Evolutionary conservation across 768 basidiomycete genomes (phyloP), one percentile per base, ranked within the genome.

Genomic region (Lactarius akahatsu): DNA sequence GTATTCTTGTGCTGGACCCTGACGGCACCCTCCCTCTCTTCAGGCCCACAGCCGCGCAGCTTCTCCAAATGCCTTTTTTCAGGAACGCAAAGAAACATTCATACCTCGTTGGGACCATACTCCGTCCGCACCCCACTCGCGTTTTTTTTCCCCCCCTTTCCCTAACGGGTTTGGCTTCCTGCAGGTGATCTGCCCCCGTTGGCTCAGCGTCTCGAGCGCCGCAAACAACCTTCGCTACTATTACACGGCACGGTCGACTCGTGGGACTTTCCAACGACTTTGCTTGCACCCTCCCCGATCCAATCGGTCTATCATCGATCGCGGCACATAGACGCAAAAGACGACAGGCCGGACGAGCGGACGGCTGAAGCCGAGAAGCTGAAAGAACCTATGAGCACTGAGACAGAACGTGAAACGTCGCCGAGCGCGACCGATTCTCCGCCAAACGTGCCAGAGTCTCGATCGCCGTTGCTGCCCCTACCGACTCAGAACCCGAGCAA

Each of bases 31-130:
- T 30, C 41, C 23, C n/a, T n/a, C 16, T n/a, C 43, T 26, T 28
- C 67, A 92, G 92, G 26, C 94, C 94, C 34, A 87, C 88, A 2
- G 89, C 95, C 5, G 83, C 82, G 59, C 82, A 91, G 67, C 80
- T 97, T n/a, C 79, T 96, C 4, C 84, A 88, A 65, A 87, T 85
- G 13, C 81, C 86, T 1, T 94, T 96, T 75, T 92, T 98, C 79
- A 90, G 82, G 74, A 77, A 76, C 32, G 85, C 92, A 4, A 94
- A 91, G 80, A 91, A 88, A 78, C 89, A 88, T 73, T 80, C 83
- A 4, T 90, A 88, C 77, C 83, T 98, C 20, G 88, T 94, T 34
- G 83, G 85, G 62, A 82, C 88, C 23, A 87, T 97, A 68, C 76
- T 98, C 28, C 82, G 86, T 88, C 71, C 20, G 80, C 72, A 18